Percentiles rank a stretch among this genome's conserved stretches.
These are phyloP conservation scores for Zanthoxylum bungeanum DNA, from an alignment of 345 rosid species.

Conservation along the genomic window DNA sequence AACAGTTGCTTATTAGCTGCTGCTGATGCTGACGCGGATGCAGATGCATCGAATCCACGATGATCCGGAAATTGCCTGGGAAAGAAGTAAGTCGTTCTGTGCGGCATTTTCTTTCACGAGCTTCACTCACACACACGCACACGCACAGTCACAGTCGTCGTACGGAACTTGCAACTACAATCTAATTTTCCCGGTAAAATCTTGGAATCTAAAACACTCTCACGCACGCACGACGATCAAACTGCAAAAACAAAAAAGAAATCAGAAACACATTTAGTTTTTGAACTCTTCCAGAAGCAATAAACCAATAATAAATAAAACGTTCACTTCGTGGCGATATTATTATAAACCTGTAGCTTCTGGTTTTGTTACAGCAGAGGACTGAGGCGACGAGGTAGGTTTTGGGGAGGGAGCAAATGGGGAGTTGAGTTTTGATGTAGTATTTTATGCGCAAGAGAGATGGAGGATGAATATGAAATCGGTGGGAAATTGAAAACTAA, in stretches of 20 bases:
- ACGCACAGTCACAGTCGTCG: background rate
- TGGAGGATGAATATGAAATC: background rate
- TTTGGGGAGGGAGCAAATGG: background rate
- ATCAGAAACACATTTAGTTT: background rate
- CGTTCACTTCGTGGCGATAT: too few relatives aligned
- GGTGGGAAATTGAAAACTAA: slow-evolving; percentile 20
- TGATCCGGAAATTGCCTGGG: slow-evolving; percentile 96
- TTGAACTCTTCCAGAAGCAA: too few relatives aligned
- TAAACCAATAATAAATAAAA: too few relatives aligned
- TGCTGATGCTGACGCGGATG: background rate
- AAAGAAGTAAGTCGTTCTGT: slow-evolving; percentile 93
- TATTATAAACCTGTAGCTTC: too few relatives aligned
- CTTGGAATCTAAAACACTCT: background rate
- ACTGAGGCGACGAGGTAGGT: background rate
- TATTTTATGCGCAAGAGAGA: slow-evolving; percentile 4
- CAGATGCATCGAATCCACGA: slow-evolving; percentile 57
- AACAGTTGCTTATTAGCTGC: slow-evolving; percentile 26
- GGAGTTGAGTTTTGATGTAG: background rate
- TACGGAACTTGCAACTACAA: background rate
- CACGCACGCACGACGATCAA: background rate
- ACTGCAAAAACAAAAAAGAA: background rate
- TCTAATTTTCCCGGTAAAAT: background rate
- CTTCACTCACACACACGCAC: background rate
- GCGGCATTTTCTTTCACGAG: slow-evolving; percentile 63
- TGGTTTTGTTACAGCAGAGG: background rate